Base-by-base conservation (phyloP, 2,329 filamentous ascomycete genomes). In the Grosmannia serpens region DNA sequence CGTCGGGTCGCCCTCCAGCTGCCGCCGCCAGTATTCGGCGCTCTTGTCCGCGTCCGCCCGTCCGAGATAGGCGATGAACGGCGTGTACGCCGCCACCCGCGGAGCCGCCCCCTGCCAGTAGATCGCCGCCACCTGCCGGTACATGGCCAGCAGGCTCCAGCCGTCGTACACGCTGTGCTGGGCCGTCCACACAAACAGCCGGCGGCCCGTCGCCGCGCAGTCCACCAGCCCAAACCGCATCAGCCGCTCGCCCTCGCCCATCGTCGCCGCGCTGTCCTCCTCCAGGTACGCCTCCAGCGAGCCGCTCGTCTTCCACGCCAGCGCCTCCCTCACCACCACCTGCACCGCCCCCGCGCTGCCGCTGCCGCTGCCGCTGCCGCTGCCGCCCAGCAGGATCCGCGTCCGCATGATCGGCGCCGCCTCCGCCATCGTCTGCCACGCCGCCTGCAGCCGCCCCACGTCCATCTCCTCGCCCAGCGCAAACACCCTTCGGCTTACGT, bases 81-180 rank as follows among this genome's bases (percentile, higher is more conserved):
- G 15, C 11, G 27, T 17, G 11, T 8, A 35, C 11, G 50, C 13
- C 6, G 29, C 5, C 26, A 9, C 11, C 11, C 8, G 22, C 3
- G 24, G 24, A 9, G 35, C 27, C n/a, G 6, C 27, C 5, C 7
- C 27, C 4, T 20, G 27, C 27, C 20, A 10, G 20, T 20, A 33
- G 27, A 5, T 5, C 2, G 4, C 20, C 4, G 27, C 27, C n/a
- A 52, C 50, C 3, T 52, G 11, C 2, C 11, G 15, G 8, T n/a
- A 10, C 5, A 52, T 6, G 6, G 20, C 13, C 7, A 10, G 27
- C 17, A 52, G 27, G 7, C 15, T n/a, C 11, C 11, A 15, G 20
- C 80, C 80, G 56, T 83, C 80, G 60, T 83, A 83, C 0, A 82
- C 65, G 5, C 75, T 77, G 62, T 83, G 80, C 62, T 83, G 80